Evolutionary conservation across 139 green algal genomes (phyloP).

Genomic region (Tetraselmis striata): DNA sequence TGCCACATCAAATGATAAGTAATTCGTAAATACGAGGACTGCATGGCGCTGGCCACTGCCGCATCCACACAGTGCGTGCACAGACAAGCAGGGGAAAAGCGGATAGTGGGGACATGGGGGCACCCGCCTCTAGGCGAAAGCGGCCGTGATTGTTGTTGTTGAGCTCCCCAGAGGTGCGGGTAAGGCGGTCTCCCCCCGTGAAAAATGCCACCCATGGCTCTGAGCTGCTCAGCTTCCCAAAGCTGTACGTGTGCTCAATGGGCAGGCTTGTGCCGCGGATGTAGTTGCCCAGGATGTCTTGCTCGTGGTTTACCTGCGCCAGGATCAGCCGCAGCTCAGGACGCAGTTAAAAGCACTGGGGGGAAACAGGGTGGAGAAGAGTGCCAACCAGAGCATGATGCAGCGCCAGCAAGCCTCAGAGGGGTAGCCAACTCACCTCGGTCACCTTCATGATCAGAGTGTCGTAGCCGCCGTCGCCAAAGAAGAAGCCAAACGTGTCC

Average conservation of each 20-base stretch:
- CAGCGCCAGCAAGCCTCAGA: no score
- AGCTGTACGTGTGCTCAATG: not conserved
- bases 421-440: no score
- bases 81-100: no score
- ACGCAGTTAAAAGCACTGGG: no score
- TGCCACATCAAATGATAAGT: no score
- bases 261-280: not conserved
- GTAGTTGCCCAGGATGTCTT: conserved; percentile 3
- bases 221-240: not conserved
- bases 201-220: conserved; percentile 10
- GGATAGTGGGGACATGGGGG: no score
- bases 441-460: not conserved
- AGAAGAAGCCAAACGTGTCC: conserved; percentile 14
- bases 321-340: no score
- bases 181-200: conserved; percentile 5
- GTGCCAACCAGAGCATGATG: no score
- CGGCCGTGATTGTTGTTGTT: conserved; percentile 7
- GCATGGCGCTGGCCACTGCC: no score
- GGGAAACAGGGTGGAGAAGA: no score
- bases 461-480: conserved; percentile 6
- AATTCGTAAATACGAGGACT: no score
- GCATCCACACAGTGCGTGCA: no score
- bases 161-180: not conserved
- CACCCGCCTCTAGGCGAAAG: conserved; percentile 7
- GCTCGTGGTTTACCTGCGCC: conserved; percentile 1